Conservation (phyloP, 225 moss, liverwort and hornwort genomes). For the Pseudisothecium myosuroides region DNA sequence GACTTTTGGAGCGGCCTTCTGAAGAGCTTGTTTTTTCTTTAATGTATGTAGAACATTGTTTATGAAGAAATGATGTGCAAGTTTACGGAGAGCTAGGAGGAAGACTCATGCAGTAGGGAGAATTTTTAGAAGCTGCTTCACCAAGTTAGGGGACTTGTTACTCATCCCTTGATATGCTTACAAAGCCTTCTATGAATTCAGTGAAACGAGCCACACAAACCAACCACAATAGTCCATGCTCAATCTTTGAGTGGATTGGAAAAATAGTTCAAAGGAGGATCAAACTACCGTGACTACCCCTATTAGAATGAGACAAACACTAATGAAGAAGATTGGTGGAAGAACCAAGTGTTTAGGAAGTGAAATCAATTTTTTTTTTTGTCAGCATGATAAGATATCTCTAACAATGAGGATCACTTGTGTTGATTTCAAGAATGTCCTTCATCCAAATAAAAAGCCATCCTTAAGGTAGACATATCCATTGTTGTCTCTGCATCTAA, state of each 20-base stretch:
- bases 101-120: background rate
- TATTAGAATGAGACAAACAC: background rate
- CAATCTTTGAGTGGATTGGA: background rate
- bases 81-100: background rate
- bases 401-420: too few relatives aligned
- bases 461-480: background rate
- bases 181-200: rapidly evolving
- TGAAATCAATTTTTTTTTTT: too few relatives aligned
- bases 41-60: background rate
- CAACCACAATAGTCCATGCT: rapidly evolving
- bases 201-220: background rate
- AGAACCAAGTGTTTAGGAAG: background rate
- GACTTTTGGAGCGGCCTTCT: too few relatives aligned
- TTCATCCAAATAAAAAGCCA: background rate
- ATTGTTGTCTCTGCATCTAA: rapidly evolving
- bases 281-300: rapidly evolving
- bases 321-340: background rate
- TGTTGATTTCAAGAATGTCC: background rate
- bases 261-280: rapidly evolving
- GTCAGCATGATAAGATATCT: too few relatives aligned
- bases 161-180: rapidly evolving
- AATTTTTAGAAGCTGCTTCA: background rate
- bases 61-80: background rate
- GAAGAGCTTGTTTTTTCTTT: too few relatives aligned
- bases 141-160: too few relatives aligned